Base-by-base conservation (phyloP, 1,139 yeast genomes). In the Yamadazyma diospyri region DNA sequence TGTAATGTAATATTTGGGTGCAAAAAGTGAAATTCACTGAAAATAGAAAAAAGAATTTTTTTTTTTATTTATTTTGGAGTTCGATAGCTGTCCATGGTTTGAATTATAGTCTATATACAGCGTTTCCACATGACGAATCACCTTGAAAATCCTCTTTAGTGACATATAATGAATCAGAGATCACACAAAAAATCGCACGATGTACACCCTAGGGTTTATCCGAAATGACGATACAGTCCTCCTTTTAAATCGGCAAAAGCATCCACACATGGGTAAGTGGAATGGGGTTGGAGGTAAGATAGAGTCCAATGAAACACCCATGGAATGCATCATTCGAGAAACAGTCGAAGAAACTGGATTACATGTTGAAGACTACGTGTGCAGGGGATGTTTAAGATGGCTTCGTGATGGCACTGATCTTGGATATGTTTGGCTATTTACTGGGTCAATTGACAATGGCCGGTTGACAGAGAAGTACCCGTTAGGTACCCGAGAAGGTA, bases 201-300 rank as follows among this genome's bases (percentile, higher is more conserved):
- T 42, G 44, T 39, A 48, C 36, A 68, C 74, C 1, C 48, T 68
- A 15, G 73, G 72, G 6, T 59, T 68, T 36, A 49, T 67, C 12
- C 49, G 56, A 30, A 61, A 69, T 37, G 47, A 47, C 6, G 55
- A 63, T 25, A 53, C 51, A 24, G 41, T 68, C 10, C 56, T 70
- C 6, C 50, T 70, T 6, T 48, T 70, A 19, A 70, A 70, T 36
- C 49, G 76, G 22, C 57, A 62, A 34, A 69, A 69, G 39, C 51
- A 61, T 13, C 76, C 76, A 2, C 69, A 74, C 72, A 69, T 67
- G 74, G 76, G 76, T 2, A 50, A 67, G 34, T 70, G 76, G 75
- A 69, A 69, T 41, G 76, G 76, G 2, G 69, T 70, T 10, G 76
- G 76, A 3, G 76, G 76, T 1, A 69, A 70, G 41, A 42, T 69